These are phyloP conservation scores for Elongisporangium undulatum DNA, from an alignment of 352 stramenopile genomes.

Conservation along the genomic window DNA sequence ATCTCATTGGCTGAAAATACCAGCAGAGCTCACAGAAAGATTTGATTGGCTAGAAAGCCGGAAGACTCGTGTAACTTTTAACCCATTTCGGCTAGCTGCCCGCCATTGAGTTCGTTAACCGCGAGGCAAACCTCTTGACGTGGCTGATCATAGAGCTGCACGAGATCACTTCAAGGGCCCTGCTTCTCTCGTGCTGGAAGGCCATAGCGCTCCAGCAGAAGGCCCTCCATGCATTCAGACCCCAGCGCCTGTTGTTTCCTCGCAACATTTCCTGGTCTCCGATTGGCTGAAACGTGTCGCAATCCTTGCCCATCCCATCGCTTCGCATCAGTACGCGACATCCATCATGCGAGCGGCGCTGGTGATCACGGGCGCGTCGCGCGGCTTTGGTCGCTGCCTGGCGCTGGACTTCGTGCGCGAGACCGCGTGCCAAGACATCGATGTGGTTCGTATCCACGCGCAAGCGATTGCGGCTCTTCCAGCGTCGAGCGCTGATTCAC, in stretches of 20 bases:
- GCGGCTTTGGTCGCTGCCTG: conserved; percentile 55
- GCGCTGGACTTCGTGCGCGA: conserved; percentile 40
- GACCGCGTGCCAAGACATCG: conserved; percentile 14
- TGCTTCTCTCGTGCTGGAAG: background rate
- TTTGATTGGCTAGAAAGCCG: background rate
- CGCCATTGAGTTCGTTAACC: background rate
- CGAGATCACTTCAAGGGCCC: too few relatives aligned
- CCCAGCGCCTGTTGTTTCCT: background rate
- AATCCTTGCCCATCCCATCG: background rate
- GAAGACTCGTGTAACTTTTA: background rate
- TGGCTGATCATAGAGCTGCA: background rate
- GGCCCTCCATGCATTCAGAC: background rate
- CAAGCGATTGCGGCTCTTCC: background rate
- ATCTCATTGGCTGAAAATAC: background rate
- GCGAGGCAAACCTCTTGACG: background rate
- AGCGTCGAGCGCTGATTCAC: background rate
- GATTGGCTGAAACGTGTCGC: background rate
- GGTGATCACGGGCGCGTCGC: conserved; percentile 59
- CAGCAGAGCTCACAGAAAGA: background rate
- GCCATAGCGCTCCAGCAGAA: background rate
- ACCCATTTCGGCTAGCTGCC: background rate
- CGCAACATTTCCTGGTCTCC: background rate
- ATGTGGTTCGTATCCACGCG: conserved; percentile 27
- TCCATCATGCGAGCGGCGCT: conserved; percentile 19
- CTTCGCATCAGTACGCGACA: background rate